Conservation (phyloP, 2,329 filamentous ascomycete species). For the Pezizomycotina sp. region DNA sequence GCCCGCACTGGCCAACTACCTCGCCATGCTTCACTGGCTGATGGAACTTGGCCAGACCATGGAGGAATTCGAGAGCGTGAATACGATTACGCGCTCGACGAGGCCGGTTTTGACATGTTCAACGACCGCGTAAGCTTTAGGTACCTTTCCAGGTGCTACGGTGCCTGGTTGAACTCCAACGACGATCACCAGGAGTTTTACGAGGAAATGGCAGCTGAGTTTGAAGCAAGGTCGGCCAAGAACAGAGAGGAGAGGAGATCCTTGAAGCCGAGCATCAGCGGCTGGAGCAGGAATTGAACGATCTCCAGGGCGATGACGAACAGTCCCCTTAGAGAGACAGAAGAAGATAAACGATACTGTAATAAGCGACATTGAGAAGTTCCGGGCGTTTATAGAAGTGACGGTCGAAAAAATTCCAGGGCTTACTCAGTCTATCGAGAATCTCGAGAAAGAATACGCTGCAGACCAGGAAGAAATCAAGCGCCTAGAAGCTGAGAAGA, state of each 20-base stretch:
- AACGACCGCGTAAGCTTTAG: slow-evolving; percentile 88
- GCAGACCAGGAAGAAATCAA: slow-evolving; percentile 59
- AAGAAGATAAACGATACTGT: slow-evolving; percentile 85
- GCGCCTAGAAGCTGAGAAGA: slow-evolving; percentile 67
- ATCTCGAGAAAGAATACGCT: slow-evolving; percentile 72
- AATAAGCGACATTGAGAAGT: slow-evolving; percentile 86
- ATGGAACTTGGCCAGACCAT: slow-evolving; percentile 95
- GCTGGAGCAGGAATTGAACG: slow-evolving; percentile 70
- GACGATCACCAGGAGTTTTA: slow-evolving; percentile 62
- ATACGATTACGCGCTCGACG: slow-evolving; percentile 77
- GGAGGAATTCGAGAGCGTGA: slow-evolving; percentile 61
- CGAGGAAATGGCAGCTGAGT: slow-evolving; percentile 62
- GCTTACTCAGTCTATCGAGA: slow-evolving; percentile 61
- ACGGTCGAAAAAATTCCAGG: slow-evolving; percentile 77
- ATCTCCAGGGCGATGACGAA: slow-evolving; percentile 71
- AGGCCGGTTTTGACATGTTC: slow-evolving; percentile 64
- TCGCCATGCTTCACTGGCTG: slow-evolving; percentile 94
- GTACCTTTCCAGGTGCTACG: slow-evolving; percentile 77
- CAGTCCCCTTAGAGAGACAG: slow-evolving; percentile 53
- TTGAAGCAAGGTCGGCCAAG: slow-evolving; percentile 74
- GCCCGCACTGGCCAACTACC: slow-evolving; percentile 81
- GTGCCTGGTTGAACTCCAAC: slow-evolving; percentile 84
- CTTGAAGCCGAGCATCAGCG: slow-evolving; percentile 74
- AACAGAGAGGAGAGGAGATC: slow-evolving; percentile 65
- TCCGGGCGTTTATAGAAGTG: slow-evolving; percentile 80